phyloP scores from a whole-genome alignment of 2,329 filamentous ascomycete genomes.

The Aureobasidium vineae region DNA sequence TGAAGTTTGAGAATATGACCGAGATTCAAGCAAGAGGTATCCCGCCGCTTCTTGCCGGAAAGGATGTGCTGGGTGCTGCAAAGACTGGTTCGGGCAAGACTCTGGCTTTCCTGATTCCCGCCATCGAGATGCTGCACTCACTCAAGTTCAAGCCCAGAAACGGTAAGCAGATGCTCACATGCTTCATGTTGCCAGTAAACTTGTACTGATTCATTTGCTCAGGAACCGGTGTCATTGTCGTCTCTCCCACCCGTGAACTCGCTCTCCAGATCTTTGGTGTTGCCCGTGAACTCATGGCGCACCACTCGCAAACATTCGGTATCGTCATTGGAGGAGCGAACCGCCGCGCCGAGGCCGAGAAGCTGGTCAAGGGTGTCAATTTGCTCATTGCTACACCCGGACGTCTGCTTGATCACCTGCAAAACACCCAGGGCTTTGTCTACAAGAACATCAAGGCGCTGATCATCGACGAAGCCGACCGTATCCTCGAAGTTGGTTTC shows the following conservation, averaged over 20 bases:
- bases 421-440: constrained; percentile 83
- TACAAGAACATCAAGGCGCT: constrained; percentile 93
- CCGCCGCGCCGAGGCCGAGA: constrained; percentile 84
- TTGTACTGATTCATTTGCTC: not conserved
- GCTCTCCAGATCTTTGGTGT: constrained; percentile 97
- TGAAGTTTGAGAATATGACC: constrained; percentile 95
- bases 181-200: not conserved
- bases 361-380: constrained; percentile 92
- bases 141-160: constrained; percentile 94
- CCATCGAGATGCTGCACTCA: constrained; percentile 86
- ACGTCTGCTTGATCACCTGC: constrained; percentile 86
- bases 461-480: constrained; percentile 94
- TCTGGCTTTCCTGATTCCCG: constrained; percentile 88
- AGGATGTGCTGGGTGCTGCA: constrained; percentile 89
- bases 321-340: constrained; percentile 97
- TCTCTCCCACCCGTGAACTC: constrained; percentile 89
- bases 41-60: constrained; percentile 81
- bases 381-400: constrained; percentile 92
- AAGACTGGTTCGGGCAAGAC: constrained; percentile 98
- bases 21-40: constrained; percentile 88
- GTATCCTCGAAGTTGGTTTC: constrained; percentile 95
- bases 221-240: constrained; percentile 78
- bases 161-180: constrained; percentile 43
- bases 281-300: constrained; percentile 84
- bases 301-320: constrained; percentile 92